Evolutionary conservation across 2,329 filamentous ascomycete species (phyloP), one percentile per base, ranked within the genome.

Genomic region (Nannizziopsis arthrosporioides): DNA sequence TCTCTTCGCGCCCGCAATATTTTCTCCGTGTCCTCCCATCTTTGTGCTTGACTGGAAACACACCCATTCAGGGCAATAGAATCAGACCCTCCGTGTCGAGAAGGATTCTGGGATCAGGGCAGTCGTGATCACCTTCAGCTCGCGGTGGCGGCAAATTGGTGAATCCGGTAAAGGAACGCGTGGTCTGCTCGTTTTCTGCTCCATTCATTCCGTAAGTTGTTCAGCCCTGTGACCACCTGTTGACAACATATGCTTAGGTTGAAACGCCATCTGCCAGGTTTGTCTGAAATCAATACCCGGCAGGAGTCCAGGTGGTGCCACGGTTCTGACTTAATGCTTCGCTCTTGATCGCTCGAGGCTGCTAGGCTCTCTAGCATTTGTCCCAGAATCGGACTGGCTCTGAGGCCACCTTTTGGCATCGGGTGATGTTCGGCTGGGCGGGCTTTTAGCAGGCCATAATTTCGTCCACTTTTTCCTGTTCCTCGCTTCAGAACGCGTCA

Each of bases 191-290:
- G n/a, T 7, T 19, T 10, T 18, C 35, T 10, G n/a, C 42, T 44
- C 42, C 42, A 30, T n/a, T 36, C n/a, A 9, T 36, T 44, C 42
- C 42, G 17, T 12, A 44, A 35, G 19, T 19, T 11, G 11, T 35
- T 44, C 42, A 44, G 42, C 42, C 42, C 42, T 44, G 42, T 44
- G 42, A 37, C 17, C 42, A 17, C 17, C 34, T 17, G 8, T 30
- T n/a, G 3, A 27, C 10, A n/a, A 27, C 9, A 15, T 15, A 39
- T 18, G 5, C 35, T 6, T 15, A 17, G 9, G 4, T 39, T 17
- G 14, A 39, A 39, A 36, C 11, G 4, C 11, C 34, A 15, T 12
- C 34, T 15, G 11, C 14, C 6, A 14, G 15, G 22, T 30, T 17
- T 30, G 17, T 32, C 19, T 27, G 3, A 7, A 27, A 27, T 27